Conservation (phyloP, 2,329 filamentous ascomycete genomes). For the Pleomassaria siparia region DNA sequence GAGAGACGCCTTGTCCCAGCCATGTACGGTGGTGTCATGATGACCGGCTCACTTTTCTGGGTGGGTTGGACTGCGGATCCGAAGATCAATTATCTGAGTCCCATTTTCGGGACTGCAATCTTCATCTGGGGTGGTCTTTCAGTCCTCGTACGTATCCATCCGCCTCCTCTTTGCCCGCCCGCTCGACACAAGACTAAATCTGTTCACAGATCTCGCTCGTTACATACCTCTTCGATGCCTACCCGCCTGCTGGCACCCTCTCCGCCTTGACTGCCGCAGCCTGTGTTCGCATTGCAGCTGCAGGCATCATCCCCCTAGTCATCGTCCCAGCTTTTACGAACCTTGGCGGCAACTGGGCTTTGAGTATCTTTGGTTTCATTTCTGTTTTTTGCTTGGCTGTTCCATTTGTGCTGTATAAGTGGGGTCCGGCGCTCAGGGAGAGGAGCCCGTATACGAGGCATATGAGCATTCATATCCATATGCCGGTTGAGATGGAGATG, state of each 20-base stretch:
- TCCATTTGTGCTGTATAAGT: conserved; percentile 27
- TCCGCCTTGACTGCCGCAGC: conserved; percentile 39
- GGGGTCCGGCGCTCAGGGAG: conserved; percentile 11
- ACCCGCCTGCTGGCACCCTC: conserved; percentile 36
- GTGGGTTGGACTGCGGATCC: conserved; percentile 38
- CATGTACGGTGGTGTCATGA: conserved; percentile 36
- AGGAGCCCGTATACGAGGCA: conserved; percentile 13
- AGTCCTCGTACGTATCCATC: conserved; percentile 19
- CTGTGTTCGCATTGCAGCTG: conserved; percentile 28
- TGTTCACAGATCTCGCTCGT: conserved; percentile 34
- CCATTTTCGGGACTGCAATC: conserved; percentile 36
- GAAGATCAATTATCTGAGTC: conserved; percentile 23
- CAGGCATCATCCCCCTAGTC: conserved; percentile 35
- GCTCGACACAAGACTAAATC: conserved; percentile 3
- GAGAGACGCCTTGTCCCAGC: conserved; percentile 39
- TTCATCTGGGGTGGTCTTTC: conserved; percentile 37
- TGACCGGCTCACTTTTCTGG: conserved; percentile 38
- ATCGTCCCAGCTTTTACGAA: conserved; percentile 32
- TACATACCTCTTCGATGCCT: conserved; percentile 44
- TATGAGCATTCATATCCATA: conserved; percentile 14
- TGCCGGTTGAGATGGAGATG: conserved; percentile 6
- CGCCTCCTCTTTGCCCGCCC: not conserved
- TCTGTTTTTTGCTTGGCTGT: conserved; percentile 15
- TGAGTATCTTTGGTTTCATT: conserved; percentile 32
- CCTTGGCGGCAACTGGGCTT: conserved; percentile 27